Evolutionary conservation across 2,329 filamentous ascomycete genomes (phyloP).

Genomic region (Leptographium flavum): DNA sequence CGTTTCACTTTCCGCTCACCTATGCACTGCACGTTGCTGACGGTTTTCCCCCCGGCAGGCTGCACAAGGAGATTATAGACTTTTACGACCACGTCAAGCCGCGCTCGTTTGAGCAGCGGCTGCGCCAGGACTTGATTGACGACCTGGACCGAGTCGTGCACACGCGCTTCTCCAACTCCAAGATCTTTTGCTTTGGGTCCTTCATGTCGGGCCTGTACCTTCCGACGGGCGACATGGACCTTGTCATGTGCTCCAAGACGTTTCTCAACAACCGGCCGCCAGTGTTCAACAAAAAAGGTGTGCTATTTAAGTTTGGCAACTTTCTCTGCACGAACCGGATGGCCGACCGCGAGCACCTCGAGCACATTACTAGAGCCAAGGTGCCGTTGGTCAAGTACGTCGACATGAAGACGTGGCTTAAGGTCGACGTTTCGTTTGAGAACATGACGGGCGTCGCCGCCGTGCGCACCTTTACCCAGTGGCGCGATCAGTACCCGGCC

Average conservation of each 20-base stretch:
- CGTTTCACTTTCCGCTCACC: slow-evolving; percentile 13
- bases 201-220: slow-evolving; percentile 69
- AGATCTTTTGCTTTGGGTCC: slow-evolving; percentile 74
- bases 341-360: slow-evolving; percentile 41
- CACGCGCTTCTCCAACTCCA: slow-evolving; percentile 41
- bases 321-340: slow-evolving; percentile 44
- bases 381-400: slow-evolving; percentile 89
- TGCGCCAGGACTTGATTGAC: slow-evolving; percentile 59
- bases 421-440: slow-evolving; percentile 90
- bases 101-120: slow-evolving; percentile 57
- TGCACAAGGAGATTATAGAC: slow-evolving; percentile 81
- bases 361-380: slow-evolving; percentile 60
- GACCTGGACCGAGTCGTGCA: slow-evolving; percentile 50
- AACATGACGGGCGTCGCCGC: slow-evolving; percentile 71
- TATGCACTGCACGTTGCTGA: too few relatives aligned
- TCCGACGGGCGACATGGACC: slow-evolving; percentile 77
- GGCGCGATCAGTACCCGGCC: slow-evolving; percentile 66
- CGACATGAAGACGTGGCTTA: slow-evolving; percentile 62
- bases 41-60: slow-evolving; percentile 29
- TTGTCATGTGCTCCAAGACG: slow-evolving; percentile 56
- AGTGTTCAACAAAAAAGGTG: slow-evolving; percentile 35
- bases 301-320: slow-evolving; percentile 46
- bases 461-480: slow-evolving; percentile 63
- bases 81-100: slow-evolving; percentile 81
- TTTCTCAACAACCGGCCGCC: slow-evolving; percentile 40